Evolutionary conservation across 1,284 basidiomycete species (phyloP).

Genomic region (Melampsora americana): DNA sequence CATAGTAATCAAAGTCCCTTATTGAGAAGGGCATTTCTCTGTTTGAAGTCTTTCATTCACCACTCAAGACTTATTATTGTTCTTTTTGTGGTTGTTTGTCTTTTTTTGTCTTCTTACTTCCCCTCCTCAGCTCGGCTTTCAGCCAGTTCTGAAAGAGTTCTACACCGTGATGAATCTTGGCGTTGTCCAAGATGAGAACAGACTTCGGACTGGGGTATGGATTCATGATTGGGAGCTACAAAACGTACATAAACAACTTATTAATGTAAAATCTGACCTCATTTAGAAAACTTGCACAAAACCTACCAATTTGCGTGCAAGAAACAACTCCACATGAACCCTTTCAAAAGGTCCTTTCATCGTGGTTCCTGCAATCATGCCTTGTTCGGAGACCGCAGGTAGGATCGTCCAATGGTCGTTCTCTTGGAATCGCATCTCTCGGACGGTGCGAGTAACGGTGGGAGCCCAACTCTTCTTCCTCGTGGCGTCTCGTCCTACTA

Average conservation of each 20-base stretch:
- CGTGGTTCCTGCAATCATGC: not conserved
- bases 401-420: not conserved
- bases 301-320: not conserved
- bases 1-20: too few species aligned
- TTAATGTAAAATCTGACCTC: not conserved
- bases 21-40: too few species aligned
- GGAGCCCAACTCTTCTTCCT: too few species aligned
- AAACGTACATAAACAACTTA: not conserved
- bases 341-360: not conserved
- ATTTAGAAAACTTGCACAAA: too few species aligned
- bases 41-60: too few species aligned
- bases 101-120: too few species aligned
- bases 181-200: conserved; percentile 15
- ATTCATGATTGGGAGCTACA: conserved; percentile 8
- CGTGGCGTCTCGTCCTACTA: too few species aligned
- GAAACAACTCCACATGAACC: not conserved
- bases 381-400: not conserved
- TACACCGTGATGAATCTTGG: conserved; percentile 1
- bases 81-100: too few species aligned
- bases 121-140: not conserved
- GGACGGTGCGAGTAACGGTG: too few species aligned
- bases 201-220: not conserved
- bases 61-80: too few species aligned
- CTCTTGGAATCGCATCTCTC: too few species aligned
- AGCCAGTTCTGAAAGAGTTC: not conserved